Evolutionary conservation across 306 rosid species (phyloP), one percentile per base, ranked within the genome.

Genomic region (Rosa lucieae): DNA sequence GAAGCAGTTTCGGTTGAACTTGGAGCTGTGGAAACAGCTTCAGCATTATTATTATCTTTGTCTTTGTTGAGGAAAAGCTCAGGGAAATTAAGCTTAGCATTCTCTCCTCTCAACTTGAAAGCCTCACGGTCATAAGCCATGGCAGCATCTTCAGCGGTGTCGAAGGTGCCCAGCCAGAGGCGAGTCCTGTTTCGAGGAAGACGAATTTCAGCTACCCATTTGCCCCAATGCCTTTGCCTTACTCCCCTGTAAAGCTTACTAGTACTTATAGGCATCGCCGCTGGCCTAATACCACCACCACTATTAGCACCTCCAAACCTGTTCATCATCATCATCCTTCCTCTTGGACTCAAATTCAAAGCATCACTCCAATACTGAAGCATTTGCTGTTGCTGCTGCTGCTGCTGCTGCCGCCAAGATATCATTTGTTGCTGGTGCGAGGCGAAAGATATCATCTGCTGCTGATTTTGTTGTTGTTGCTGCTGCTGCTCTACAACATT

Each of bases 131-230:
- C 99, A 67, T 95, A 95, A 13, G 99, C 99, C 91, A 95, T 35
- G 81, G 99, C 99, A 26, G 99, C 99, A 42, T 92, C 99, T 83
- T 95, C 99, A 0, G 99, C 99, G 0, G 98, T 95, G 90, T 95
- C 99, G 51, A 92, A 95, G 40, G 99, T 95, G 76, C 99, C 99
- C 0, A 95, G 90, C 99, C 99, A 95, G 32, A 95, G 94, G 42
- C 99, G 93, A 35, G 97, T 87, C 77, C 99, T 83, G 75, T 95
- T 88, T 29, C 94, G 88, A 79, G 99, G 99, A 4, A 95, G 90
- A 74, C 99, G 97, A 73, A 95, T 95, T 73, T 95, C 99, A 1
- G 99, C 99, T 0, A 95, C 99, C 99, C 99, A 95, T 88, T 95
- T 95, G 0, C 99, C 99, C 99, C 99, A 95, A 82, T 95, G 99